A percentile compares a stretch with the other conserved stretches of the same genome.
phyloP scores from a whole-genome alignment of 2,329 filamentous ascomycete species.

The Neofusicoccum laricinum region DNA sequence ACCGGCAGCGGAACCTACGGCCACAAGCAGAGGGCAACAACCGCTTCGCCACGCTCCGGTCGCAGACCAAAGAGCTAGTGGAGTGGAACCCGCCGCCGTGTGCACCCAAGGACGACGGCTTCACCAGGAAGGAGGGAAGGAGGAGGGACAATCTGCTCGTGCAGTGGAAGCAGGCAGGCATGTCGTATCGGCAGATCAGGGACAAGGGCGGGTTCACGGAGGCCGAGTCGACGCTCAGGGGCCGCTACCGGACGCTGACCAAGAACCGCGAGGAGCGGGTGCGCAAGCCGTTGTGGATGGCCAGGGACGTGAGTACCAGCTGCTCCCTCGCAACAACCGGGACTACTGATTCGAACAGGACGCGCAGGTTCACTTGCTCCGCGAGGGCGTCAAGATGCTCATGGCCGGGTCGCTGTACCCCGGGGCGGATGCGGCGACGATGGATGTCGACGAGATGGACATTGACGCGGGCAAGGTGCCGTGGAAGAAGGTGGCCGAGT shows the following conservation, averaged over 20 bases:
- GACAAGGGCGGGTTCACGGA: slow-evolving; percentile 55
- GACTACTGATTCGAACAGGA: not conserved
- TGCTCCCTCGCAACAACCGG: not conserved
- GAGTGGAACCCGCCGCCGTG: not conserved
- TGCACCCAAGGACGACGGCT: not conserved
- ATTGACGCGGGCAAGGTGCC: slow-evolving; percentile 43
- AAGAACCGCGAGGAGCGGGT: slow-evolving; percentile 62
- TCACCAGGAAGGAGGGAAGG: not conserved
- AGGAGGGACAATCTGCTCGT: slow-evolving; percentile 44
- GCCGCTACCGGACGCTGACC: slow-evolving; percentile 63
- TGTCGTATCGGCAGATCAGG: slow-evolving; percentile 66
- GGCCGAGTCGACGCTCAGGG: slow-evolving; percentile 70
- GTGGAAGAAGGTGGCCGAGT: slow-evolving; percentile 59
- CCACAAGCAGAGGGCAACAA: not conserved
- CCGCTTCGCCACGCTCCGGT: not conserved
- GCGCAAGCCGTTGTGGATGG: slow-evolving; percentile 63
- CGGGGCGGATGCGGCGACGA: not conserved
- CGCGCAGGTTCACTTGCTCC: slow-evolving; percentile 7
- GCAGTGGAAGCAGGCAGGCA: slow-evolving; percentile 52
- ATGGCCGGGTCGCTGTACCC: not conserved
- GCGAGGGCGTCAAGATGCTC: not conserved
- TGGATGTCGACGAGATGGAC: slow-evolving; percentile 1
- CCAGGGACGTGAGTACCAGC: slow-evolving; percentile 59
- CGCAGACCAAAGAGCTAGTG: too few species aligned
- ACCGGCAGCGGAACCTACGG: not conserved